A percentile compares a stretch with the other conserved stretches of the same genome.
These are phyloP conservation scores for Simplicillium sp. DNA, from an alignment of 2,329 filamentous ascomycete species.

Conservation along the genomic window DNA sequence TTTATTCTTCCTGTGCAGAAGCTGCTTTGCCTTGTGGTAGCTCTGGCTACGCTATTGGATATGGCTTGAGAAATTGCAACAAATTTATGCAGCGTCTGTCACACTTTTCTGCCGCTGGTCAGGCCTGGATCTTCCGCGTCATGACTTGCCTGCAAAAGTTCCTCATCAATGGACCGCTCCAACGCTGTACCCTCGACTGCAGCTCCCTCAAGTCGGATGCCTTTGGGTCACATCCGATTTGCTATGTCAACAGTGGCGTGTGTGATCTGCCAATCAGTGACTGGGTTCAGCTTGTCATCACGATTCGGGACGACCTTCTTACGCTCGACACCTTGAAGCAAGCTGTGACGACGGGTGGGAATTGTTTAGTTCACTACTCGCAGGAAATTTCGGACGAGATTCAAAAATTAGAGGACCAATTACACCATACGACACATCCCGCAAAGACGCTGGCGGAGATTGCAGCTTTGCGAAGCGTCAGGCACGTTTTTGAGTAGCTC, in stretches of 20 bases:
- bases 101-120: not conserved
- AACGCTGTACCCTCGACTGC: not conserved
- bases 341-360: not conserved
- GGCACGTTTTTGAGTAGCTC: constrained; percentile 9
- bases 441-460: no score
- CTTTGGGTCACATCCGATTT: constrained; percentile 2
- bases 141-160: constrained; percentile 4
- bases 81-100: constrained; percentile 1
- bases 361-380: not conserved
- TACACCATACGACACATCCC: not conserved
- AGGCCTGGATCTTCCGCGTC: constrained; percentile 1
- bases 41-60: constrained; percentile 1
- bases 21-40: not conserved
- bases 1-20: constrained; percentile 3
- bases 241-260: constrained; percentile 2
- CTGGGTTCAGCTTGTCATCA: constrained; percentile 3
- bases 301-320: not conserved
- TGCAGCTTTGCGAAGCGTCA: no score
- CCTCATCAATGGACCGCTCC: constrained; percentile 1
- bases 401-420: not conserved
- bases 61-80: constrained; percentile 1
- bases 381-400: not conserved
- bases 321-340: constrained; percentile 1
- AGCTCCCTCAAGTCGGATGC: not conserved
- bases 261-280: constrained; percentile 1